Conservation (phyloP, 2,329 filamentous ascomycete species). For the Hyphodiscus sp. region DNA sequence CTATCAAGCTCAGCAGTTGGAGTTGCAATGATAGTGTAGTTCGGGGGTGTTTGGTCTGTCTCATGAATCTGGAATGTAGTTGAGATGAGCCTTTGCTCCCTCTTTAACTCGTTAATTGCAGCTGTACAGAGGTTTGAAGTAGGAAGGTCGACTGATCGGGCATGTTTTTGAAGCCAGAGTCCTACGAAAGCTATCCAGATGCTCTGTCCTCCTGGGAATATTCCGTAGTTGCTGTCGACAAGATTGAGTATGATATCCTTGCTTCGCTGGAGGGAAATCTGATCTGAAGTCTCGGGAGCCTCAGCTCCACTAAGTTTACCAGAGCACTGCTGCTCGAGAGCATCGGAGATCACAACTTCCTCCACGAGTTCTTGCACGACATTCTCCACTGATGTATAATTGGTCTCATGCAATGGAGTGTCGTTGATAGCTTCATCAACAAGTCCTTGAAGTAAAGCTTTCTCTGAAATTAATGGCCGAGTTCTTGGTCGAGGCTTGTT, state of each 20-base stretch:
- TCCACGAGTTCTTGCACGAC: background rate
- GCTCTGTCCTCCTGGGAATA: constrained; percentile 26
- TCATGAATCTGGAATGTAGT: background rate
- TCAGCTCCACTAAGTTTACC: background rate
- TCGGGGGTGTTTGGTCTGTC: background rate
- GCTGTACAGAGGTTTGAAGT: constrained; percentile 21
- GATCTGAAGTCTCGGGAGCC: background rate
- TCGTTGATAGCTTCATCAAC: background rate
- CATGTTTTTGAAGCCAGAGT: constrained; percentile 22
- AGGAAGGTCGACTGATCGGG: constrained; percentile 14
- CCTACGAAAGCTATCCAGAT: constrained; percentile 27
- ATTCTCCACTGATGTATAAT: background rate
- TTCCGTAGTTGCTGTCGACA: constrained; percentile 17
- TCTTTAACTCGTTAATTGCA: constrained; percentile 21
- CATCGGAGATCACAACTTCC: background rate
- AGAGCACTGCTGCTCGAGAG: background rate
- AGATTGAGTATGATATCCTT: constrained; percentile 17
- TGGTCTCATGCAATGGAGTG: background rate
- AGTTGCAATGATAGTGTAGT: constrained; percentile 14
- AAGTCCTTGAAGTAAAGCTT: background rate
- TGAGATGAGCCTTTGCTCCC: constrained; percentile 13
- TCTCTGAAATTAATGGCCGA: background rate
- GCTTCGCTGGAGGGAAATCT: constrained; percentile 4
- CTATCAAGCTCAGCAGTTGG: constrained; percentile 10
- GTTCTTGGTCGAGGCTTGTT: background rate